Evolutionary conservation across 352 stramenopile species (phyloP).

Genomic region (Pythium dissotocum): DNA sequence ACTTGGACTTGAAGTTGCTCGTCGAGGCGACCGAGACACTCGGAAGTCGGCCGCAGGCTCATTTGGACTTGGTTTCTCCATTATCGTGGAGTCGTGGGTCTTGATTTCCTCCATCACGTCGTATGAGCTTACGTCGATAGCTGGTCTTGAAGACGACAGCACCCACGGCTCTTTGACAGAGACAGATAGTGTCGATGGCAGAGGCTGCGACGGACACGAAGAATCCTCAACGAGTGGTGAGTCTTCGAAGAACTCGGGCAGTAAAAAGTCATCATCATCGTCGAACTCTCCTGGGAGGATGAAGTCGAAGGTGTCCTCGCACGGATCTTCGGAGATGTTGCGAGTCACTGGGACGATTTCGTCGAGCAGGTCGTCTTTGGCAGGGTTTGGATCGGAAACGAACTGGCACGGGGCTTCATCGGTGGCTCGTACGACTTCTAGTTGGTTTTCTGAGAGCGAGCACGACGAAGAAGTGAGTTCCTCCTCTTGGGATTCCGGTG

Average conservation of each 20-base stretch:
- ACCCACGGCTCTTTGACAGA: constrained; percentile 1
- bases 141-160: constrained; percentile 2
- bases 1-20: not conserved
- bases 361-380: not conserved
- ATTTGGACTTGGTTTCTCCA: not conserved
- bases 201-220: not conserved
- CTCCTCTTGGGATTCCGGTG: not conserved
- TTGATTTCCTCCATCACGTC: not conserved
- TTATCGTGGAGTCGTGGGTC: not conserved
- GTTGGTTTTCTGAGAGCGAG: constrained; percentile 3
- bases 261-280: not conserved
- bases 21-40: constrained; percentile 13
- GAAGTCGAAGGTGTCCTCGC: not conserved
- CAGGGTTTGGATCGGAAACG: not conserved
- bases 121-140: not conserved
- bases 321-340: not conserved
- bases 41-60: constrained; percentile 14
- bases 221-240: not conserved
- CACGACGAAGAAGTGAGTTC: constrained; percentile 2
- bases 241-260: not conserved
- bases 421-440: not conserved
- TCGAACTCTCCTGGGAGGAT: not conserved
- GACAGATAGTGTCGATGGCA: not conserved
- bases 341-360: not conserved
- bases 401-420: not conserved